phyloP scores from a whole-genome alignment of 2,329 filamentous ascomycete species.

The Chaetomium olivaceum region DNA sequence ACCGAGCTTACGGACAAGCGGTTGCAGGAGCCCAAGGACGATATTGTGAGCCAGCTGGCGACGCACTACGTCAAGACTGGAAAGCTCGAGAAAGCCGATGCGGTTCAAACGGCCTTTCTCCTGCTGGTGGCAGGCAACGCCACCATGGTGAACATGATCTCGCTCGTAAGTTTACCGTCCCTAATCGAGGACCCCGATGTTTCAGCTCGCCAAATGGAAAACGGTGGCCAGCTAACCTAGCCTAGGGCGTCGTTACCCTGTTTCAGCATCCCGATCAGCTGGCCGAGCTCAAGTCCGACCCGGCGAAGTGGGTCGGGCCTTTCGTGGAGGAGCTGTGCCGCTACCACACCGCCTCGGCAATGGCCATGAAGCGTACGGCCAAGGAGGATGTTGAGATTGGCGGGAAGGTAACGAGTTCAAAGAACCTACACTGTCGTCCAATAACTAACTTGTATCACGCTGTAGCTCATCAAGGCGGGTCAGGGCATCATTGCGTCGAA shows the following conservation, averaged over 20 bases:
- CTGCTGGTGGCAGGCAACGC: constrained; percentile 54
- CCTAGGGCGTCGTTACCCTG: constrained; percentile 47
- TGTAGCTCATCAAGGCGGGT: constrained; percentile 42
- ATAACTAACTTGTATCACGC: neutral
- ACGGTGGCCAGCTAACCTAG: constrained; percentile 6
- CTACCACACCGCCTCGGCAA: constrained; percentile 49
- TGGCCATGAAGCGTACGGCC: constrained; percentile 50
- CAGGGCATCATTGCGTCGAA: constrained; percentile 52
- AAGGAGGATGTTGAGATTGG: constrained; percentile 49
- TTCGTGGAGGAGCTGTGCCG: constrained; percentile 53
- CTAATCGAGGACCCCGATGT: no score
- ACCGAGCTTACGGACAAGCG: constrained; percentile 45
- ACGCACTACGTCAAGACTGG: constrained; percentile 45
- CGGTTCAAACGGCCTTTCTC: constrained; percentile 51
- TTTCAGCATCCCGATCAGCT: constrained; percentile 47
- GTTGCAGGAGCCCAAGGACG: constrained; percentile 43
- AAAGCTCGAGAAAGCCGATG: constrained; percentile 43
- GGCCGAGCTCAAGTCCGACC: constrained; percentile 43
- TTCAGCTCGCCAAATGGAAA: neutral
- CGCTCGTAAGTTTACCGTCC: constrained; percentile 38
- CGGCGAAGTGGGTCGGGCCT: constrained; percentile 33
- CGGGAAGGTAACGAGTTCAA: constrained; percentile 38
- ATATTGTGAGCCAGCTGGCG: constrained; percentile 49
- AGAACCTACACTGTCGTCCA: neutral
- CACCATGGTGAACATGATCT: constrained; percentile 54